phyloP scores from a whole-genome alignment of 1,284 basidiomycete species.

The Ganoderma leucocontextum region DNA sequence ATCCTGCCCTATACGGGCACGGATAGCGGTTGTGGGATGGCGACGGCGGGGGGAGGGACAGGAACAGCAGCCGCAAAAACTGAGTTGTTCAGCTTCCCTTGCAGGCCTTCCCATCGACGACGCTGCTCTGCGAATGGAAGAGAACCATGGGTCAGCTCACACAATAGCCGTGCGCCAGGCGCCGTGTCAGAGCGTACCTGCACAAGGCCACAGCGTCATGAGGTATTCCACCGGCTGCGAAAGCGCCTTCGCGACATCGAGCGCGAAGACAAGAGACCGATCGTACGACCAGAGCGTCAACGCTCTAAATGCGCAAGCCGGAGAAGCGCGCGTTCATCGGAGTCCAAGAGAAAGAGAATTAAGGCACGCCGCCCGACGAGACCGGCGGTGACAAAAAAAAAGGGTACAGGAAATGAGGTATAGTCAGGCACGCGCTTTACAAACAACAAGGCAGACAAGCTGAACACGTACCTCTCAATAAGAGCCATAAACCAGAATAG shows the following conservation, averaged over 20 bases:
- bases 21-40: not conserved
- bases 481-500: constrained; percentile 84
- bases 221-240: constrained; percentile 72
- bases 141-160: not conserved
- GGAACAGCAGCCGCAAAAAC: constrained; percentile 58
- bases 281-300: constrained; percentile 71
- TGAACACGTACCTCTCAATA: constrained; percentile 60
- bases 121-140: constrained; percentile 56
- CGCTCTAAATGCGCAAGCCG: constrained; percentile 49
- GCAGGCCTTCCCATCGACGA: constrained; percentile 54
- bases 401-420: constrained; percentile 3
- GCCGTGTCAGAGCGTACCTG: constrained; percentile 49
- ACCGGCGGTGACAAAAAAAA: constrained; percentile 13
- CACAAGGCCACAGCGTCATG: constrained; percentile 72
- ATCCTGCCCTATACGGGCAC: not conserved
- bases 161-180: not conserved
- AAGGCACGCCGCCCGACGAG: constrained; percentile 10
- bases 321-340: constrained; percentile 10
- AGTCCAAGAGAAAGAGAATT: constrained; percentile 1
- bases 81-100: constrained; percentile 55
- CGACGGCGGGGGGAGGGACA: constrained; percentile 31
- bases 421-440: constrained; percentile 27
- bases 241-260: constrained; percentile 71
- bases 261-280: constrained; percentile 63
- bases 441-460: not conserved